These are phyloP conservation scores for Diaporthe velutina DNA, from an alignment of 2,329 filamentous ascomycete genomes.

Conservation along the genomic window DNA sequence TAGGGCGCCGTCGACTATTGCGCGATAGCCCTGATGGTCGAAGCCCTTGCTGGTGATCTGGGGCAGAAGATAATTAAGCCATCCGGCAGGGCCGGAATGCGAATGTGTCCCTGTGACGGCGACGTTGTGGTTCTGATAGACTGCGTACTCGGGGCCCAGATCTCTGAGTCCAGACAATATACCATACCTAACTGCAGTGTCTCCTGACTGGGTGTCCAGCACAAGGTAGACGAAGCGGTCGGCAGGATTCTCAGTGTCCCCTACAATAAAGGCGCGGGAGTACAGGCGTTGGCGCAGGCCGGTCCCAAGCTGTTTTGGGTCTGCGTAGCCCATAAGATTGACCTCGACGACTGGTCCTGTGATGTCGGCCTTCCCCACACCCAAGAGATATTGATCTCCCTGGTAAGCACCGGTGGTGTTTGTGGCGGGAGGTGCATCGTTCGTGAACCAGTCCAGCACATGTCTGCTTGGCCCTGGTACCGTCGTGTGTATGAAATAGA, in stretches of 20 bases:
- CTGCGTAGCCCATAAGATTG: slow-evolving; percentile 91
- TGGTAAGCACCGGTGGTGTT: background rate
- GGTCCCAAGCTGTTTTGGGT: slow-evolving; percentile 81
- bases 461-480: background rate
- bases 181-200: slow-evolving; percentile 87
- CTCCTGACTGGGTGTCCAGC: slow-evolving; percentile 87
- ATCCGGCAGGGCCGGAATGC: slow-evolving; percentile 89
- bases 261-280: slow-evolving; percentile 89
- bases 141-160: slow-evolving; percentile 78
- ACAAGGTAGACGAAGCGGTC: slow-evolving; percentile 89
- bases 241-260: slow-evolving; percentile 71
- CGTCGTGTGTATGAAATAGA: background rate
- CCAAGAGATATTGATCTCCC: slow-evolving; percentile 62
- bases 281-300: slow-evolving; percentile 89
- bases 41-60: slow-evolving; percentile 91
- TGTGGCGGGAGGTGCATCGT: background rate
- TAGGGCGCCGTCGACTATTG: slow-evolving; percentile 87
- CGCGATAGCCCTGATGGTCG: slow-evolving; percentile 85
- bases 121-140: slow-evolving; percentile 83
- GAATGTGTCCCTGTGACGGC: slow-evolving; percentile 94
- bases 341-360: slow-evolving; percentile 86
- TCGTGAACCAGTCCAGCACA: background rate
- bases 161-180: slow-evolving; percentile 79
- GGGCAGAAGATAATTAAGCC: slow-evolving; percentile 91
- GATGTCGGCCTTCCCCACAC: slow-evolving; percentile 67